Conservation (phyloP, 805 yeast genomes). For the Kuraishia borneana region DNA sequence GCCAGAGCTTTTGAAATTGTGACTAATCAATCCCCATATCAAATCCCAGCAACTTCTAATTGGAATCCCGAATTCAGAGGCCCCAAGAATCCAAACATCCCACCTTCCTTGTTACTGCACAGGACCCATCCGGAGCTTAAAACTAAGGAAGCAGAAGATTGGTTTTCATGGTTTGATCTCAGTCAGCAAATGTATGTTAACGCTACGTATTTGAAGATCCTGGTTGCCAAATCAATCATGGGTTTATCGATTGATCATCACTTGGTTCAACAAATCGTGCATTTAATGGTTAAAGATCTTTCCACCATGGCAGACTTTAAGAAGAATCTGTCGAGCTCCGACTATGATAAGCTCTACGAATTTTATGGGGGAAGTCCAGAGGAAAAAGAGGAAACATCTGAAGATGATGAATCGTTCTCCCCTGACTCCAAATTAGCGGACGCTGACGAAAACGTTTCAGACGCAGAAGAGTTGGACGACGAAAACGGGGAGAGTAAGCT, state of each 20-base stretch:
- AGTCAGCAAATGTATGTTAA: slow-evolving; percentile 26
- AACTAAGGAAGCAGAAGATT: slow-evolving; percentile 14
- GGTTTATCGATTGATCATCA: slow-evolving; percentile 1
- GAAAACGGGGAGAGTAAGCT: slow-evolving; percentile 3
- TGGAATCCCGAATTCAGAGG: slow-evolving; percentile 16
- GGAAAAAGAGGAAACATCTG: slow-evolving; percentile 3
- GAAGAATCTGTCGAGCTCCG: slow-evolving; percentile 6
- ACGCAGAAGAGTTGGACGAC: slow-evolving; percentile 1
- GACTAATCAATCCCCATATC: slow-evolving; percentile 18
- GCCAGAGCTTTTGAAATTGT: slow-evolving; percentile 17
- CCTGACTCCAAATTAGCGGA: slow-evolving; percentile 1
- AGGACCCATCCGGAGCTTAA: slow-evolving; percentile 13
- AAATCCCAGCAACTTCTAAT: slow-evolving; percentile 14
- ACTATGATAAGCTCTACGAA: slow-evolving; percentile 8
- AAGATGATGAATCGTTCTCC: slow-evolving; percentile 2
- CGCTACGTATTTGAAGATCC: slow-evolving; percentile 20
- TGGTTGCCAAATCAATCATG: not conserved
- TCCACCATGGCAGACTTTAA: slow-evolving; percentile 11
- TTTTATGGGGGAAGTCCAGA: slow-evolving; percentile 7
- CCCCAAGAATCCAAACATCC: slow-evolving; percentile 1
- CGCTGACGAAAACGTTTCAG: slow-evolving; percentile 3
- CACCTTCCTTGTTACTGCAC: slow-evolving; percentile 6
- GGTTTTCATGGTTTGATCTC: slow-evolving; percentile 24
- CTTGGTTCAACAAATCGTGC: slow-evolving; percentile 10
- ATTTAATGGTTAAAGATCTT: slow-evolving; percentile 17